Evolutionary conservation across 2,329 filamentous ascomycete genomes (phyloP).

Genomic region (Aureobasidium uvarum): DNA sequence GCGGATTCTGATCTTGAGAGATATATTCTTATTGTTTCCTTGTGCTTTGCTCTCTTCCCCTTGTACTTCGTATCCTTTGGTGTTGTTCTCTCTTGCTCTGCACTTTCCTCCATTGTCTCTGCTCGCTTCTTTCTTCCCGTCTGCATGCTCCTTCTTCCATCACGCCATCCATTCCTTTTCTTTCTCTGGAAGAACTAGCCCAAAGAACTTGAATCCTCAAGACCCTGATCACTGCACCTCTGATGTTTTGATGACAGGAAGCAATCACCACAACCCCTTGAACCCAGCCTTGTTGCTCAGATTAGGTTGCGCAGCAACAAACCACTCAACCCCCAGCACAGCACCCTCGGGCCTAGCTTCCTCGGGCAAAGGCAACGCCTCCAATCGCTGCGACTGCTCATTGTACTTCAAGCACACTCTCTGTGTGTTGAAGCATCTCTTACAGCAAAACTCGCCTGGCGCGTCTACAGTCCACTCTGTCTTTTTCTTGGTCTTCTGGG

Average conservation of each 20-base stretch:
- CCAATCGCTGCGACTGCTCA: neutral
- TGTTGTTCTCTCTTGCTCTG: neutral
- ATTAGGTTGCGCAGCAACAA: neutral
- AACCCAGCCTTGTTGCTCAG: neutral
- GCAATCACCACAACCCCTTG: neutral
- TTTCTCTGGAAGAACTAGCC: neutral
- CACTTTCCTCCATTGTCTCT: neutral
- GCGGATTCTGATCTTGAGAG: too few relatives aligned
- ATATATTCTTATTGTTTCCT: too few relatives aligned
- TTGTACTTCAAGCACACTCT: slow-evolving; percentile 2
- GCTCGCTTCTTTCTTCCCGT: neutral
- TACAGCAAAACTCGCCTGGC: neutral
- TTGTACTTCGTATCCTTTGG: too few relatives aligned
- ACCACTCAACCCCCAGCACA: neutral
- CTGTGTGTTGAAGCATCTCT: neutral
- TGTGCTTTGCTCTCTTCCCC: too few relatives aligned
- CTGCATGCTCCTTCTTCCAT: neutral
- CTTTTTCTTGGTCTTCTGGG: neutral
- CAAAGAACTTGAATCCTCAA: neutral
- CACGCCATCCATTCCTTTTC: too few relatives aligned
- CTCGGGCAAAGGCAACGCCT: neutral
- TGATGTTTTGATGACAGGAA: too few relatives aligned
- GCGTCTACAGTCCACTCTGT: neutral
- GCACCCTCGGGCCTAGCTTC: neutral
- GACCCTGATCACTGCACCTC: neutral